Percentiles rank a stretch among this genome's conserved stretches.
These are phyloP conservation scores for Trametes sanguinea DNA, from an alignment of 768 basidiomycete genomes.

Conservation along the genomic window DNA sequence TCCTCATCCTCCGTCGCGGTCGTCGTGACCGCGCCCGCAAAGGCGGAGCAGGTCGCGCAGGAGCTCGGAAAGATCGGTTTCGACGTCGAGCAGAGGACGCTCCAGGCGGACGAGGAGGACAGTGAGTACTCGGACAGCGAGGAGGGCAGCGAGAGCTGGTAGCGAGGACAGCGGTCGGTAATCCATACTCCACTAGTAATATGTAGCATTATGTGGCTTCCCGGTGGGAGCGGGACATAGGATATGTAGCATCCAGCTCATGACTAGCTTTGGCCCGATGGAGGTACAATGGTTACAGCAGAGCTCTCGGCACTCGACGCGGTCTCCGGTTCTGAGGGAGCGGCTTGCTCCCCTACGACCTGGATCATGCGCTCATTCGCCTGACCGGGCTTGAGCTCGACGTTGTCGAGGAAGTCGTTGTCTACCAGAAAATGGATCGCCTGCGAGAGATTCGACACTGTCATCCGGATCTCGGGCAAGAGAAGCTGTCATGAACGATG, in stretches of 20 bases:
- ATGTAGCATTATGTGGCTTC: slow-evolving; percentile 18
- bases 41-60: slow-evolving; percentile 68
- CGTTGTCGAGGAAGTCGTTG: slow-evolving; percentile 81
- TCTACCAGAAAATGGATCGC: slow-evolving; percentile 88
- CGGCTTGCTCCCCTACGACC: slow-evolving; percentile 44
- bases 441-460: slow-evolving; percentile 90
- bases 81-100: slow-evolving; percentile 67
- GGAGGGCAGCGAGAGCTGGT: slow-evolving; percentile 20
- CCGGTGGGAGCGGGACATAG: background rate
- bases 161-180: slow-evolving; percentile 16
- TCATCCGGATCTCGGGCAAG: slow-evolving; percentile 82
- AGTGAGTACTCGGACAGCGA: slow-evolving; percentile 38
- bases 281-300: background rate
- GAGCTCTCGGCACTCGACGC: background rate
- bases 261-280: background rate
- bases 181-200: slow-evolving; percentile 8
- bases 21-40: slow-evolving; percentile 81
- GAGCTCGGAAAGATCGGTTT: slow-evolving; percentile 73
- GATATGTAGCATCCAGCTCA: slow-evolving; percentile 22
- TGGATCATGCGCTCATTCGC: slow-evolving; percentile 64
- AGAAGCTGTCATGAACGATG: slow-evolving; percentile 54
- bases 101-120: slow-evolving; percentile 57
- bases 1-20: slow-evolving; percentile 74
- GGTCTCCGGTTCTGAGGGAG: background rate
- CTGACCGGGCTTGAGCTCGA: slow-evolving; percentile 82